Evolutionary conservation across 148 eudicot genomes (phyloP), one percentile per base, ranked within the genome.

Genomic region (Polygonum maritimum): DNA sequence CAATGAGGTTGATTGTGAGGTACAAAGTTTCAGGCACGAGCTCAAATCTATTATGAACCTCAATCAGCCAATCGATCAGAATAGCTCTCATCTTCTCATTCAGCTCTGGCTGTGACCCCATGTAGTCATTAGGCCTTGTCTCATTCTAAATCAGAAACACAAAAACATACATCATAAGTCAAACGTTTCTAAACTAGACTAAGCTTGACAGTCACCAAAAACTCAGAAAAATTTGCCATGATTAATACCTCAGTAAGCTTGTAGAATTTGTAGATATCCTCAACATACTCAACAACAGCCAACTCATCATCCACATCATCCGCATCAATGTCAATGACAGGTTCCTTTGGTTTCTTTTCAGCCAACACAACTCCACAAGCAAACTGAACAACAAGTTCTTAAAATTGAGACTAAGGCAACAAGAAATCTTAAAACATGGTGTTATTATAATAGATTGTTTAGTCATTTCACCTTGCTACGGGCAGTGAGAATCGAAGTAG

Each of bases 201-300:
- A 60, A 9, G 14, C 2, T 44, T 6, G 47, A 21, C 67, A 58
- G 47, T 44, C 47, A 44, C 12, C 40, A 35, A 11, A 15, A 67
- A 15, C 38, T 67, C 19, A 67, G 16, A 44, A 35, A 33, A 31
- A 21, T 67, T 65, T 35, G 41, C 19, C 41, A 36, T 15, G 19
- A 13, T 65, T 22, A 38, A 47, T 79, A 88, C 90, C 89, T 89
- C 90, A 52, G 74, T 83, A 3, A 73, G 76, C 81, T 87, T 89
- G 80, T 89, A 89, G 84, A 79, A 89, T 63, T 84, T 82, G 86
- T 89, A 87, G 6, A 89, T 84, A 36, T 89, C 92, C 54, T 87
- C 92, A 48, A 87, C 80, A 52, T 89, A 89, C 51, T 89, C 92
- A 15, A 84, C 89, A 48, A 69, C 90, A 3, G 90, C 92, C 76